Base-by-base conservation (phyloP, 2,329 filamentous ascomycete species). In the Apiospora rasikravindrae region DNA sequence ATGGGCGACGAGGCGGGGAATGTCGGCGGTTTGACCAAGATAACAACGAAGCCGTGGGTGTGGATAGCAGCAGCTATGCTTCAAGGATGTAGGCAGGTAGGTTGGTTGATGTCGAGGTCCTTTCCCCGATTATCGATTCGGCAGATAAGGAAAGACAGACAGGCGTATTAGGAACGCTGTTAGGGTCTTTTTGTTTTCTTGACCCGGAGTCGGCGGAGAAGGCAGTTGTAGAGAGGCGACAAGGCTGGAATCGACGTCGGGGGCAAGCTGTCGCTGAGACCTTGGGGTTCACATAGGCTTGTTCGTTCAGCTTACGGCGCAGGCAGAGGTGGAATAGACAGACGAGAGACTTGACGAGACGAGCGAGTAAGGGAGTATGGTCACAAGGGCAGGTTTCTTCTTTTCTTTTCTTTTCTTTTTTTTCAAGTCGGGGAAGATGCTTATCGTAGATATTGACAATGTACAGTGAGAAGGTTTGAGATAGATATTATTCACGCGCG, bases 381-480 rank as follows among this genome's bases (percentile, higher is more conserved):
- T 64, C 57, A 64, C 57, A 2, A 64, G 33, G 33, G 19, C 33
- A n/a, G 22, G 7, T 37, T 64, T 40, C 2, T 37, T 37, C 7
- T n/a, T 7, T 37, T 37, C 8, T 5, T 37, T 7, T 37, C 8
- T 37, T 5, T 37, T n/a, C n/a, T n/a, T n/a, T 7, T 37, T 37
- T 37, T 5, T 37, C 57, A 37, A 40, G 33, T 40, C 22, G 33
- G 13, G 57, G 22, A 6, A 64, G 19, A 40, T 64, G 57, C 7
- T n/a, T 40, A 40, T 64, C 19, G 57, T n/a, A 40, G 11, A 40
- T 64, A 40, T 40, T 29, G 40, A 64, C 8, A 40, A 40, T 64
- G 57, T 64, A 64, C 57, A 64, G 33, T 40, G 33, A 64, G 57
- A 64, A 64, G 19, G 57, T 40, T 64, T 64, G 57, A n/a, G 57